Evolutionary conservation across 345 rosid genomes (phyloP).

Genomic region (thale cress (Arabidopsis thaliana)): DNA sequence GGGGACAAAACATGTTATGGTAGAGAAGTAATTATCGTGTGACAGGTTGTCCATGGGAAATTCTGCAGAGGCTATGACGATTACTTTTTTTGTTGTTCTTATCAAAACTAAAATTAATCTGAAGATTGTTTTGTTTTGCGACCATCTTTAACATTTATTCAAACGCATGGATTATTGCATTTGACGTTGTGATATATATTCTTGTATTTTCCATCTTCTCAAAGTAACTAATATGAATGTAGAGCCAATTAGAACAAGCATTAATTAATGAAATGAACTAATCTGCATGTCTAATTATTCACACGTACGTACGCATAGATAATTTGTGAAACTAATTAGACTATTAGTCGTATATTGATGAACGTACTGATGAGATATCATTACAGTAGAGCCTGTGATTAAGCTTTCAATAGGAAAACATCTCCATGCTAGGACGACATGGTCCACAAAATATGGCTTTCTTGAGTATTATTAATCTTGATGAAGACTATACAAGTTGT

Average conservation of each 20-base stretch:
- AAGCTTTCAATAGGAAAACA: background rate
- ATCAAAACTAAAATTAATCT: background rate
- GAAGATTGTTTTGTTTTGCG: background rate
- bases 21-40: slow-evolving; percentile 46
- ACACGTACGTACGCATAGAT: background rate
- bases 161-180: slow-evolving; percentile 43
- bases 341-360: background rate
- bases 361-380: slow-evolving; percentile 1
- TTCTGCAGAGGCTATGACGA: slow-evolving; percentile 49
- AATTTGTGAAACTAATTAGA: background rate
- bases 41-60: slow-evolving; percentile 48
- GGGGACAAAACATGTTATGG: slow-evolving; percentile 53
- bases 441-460: slow-evolving; percentile 20
- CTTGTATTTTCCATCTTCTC: background rate
- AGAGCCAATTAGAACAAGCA: no score
- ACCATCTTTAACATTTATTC: slow-evolving; percentile 9
- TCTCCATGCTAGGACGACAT: slow-evolving; percentile 6
- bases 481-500: slow-evolving; percentile 21
- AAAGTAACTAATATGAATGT: no score
- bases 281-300: background rate
- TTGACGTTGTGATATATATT: background rate
- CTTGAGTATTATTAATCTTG: slow-evolving; percentile 24
- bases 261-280: no score
- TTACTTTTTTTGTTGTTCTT: slow-evolving; percentile 16
- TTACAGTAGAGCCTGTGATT: background rate